A percentile compares a stretch with the other conserved stretches of the same genome.
Evolutionary conservation across 208 protist genomes (phyloP).

Genomic region (Leishmania amazonensis): DNA sequence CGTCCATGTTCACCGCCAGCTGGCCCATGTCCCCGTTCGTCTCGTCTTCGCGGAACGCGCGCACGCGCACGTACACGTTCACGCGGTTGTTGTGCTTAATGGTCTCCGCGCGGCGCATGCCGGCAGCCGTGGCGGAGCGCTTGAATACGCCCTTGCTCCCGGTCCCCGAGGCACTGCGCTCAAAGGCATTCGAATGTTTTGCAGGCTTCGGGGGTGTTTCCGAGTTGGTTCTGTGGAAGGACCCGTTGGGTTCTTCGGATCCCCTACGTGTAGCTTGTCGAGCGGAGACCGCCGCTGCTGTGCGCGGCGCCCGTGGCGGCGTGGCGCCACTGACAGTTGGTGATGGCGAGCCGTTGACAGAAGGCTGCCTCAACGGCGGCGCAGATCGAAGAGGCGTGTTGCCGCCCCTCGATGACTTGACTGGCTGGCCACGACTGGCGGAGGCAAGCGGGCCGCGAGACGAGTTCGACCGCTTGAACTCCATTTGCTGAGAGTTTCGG

Average conservation of each 20-base stretch:
- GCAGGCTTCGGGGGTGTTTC: not conserved
- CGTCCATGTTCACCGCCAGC: constrained; percentile 47
- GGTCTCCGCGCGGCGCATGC: constrained; percentile 44
- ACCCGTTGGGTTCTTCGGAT: constrained; percentile 3
- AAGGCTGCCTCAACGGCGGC: constrained; percentile 27
- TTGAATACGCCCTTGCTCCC: constrained; percentile 53
- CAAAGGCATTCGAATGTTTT: constrained; percentile 20
- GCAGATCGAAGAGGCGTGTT: constrained; percentile 30
- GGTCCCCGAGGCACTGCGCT: constrained; percentile 39
- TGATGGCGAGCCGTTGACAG: constrained; percentile 13
- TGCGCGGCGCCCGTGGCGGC: constrained; percentile 11
- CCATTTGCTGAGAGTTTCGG: constrained; percentile 31
- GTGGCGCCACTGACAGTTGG: not conserved
- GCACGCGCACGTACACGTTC: constrained; percentile 88
- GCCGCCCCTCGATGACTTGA: not conserved
- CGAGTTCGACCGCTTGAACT: constrained; percentile 78
- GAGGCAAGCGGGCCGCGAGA: constrained; percentile 45
- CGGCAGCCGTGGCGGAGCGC: constrained; percentile 52
- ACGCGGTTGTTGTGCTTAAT: constrained; percentile 66
- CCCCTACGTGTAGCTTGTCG: not conserved
- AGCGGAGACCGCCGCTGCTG: constrained; percentile 4
- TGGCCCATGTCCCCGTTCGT: constrained; percentile 44
- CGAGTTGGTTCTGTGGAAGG: constrained; percentile 11
- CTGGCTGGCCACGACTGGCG: constrained; percentile 6
- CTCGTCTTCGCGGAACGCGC: constrained; percentile 62